phyloP scores from a whole-genome alignment of 2,329 filamentous ascomycete genomes.

The Coniochaeta hoffmannii region DNA sequence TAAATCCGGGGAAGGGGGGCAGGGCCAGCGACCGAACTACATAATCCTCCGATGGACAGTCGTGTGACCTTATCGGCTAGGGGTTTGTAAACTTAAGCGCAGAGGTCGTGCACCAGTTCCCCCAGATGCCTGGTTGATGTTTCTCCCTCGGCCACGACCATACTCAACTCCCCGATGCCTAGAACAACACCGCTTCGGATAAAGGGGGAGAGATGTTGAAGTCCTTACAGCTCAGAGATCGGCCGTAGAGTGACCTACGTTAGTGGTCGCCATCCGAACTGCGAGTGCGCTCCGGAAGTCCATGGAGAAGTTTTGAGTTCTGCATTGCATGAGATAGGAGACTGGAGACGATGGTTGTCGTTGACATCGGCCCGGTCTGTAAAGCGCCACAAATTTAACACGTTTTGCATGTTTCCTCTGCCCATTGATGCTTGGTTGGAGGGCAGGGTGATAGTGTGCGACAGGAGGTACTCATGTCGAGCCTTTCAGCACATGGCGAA shows the following conservation, averaged over 20 bases:
- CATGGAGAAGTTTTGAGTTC: background rate
- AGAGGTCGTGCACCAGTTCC: background rate
- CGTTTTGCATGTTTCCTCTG: background rate
- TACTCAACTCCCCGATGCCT: background rate
- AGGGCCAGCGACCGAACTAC: background rate
- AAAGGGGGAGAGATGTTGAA: background rate
- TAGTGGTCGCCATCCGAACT: background rate
- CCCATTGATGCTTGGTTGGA: too few relatives aligned
- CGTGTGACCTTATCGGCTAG: background rate
- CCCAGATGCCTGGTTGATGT: background rate
- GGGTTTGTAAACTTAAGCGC: background rate
- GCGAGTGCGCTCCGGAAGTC: background rate
- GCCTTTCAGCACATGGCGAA: too few relatives aligned
- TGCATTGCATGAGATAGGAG: background rate
- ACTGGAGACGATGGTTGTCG: background rate
- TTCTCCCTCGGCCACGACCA: background rate
- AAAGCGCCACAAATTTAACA: background rate
- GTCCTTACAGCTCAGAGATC: background rate
- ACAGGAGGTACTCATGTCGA: too few relatives aligned
- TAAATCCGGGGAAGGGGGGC: background rate
- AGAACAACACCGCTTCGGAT: background rate
- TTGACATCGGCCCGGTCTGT: background rate
- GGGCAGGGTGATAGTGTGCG: too few relatives aligned
- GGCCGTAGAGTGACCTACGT: too few relatives aligned
- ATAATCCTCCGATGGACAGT: background rate